These are phyloP conservation scores for Lepidopterella palustris DNA, from an alignment of 495 filamentous ascomycete genomes.

Conservation along the genomic window DNA sequence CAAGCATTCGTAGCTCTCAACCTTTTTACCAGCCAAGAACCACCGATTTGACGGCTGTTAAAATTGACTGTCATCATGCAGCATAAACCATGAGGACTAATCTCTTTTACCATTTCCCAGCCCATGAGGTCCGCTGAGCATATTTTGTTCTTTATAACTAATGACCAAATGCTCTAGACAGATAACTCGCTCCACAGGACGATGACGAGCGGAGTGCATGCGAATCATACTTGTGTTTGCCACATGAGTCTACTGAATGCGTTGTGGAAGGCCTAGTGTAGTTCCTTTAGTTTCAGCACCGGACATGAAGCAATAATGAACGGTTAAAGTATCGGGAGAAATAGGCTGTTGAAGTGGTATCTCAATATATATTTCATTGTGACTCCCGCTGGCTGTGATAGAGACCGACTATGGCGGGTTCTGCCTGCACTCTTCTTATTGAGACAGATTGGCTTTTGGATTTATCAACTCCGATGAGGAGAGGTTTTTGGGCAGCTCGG, in stretches of 20 bases:
- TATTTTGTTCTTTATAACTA: constrained; percentile 4
- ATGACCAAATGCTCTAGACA: constrained; percentile 7
- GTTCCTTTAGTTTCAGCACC: too few relatives aligned
- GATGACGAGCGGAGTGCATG: neutral
- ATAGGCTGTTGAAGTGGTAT: constrained; percentile 9
- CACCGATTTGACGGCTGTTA: constrained; percentile 5
- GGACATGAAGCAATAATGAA: too few relatives aligned
- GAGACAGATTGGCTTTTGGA: neutral
- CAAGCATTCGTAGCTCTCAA: constrained; percentile 28
- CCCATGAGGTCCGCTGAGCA: neutral
- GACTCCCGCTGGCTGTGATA: neutral
- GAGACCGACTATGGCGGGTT: neutral
- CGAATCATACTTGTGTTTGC: neutral
- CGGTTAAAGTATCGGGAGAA: neutral
- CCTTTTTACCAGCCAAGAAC: constrained; percentile 22
- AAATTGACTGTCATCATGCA: constrained; percentile 16
- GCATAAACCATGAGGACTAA: constrained; percentile 13
- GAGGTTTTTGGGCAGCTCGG: too few relatives aligned
- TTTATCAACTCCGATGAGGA: too few relatives aligned
- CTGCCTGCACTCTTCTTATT: neutral
- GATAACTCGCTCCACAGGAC: neutral
- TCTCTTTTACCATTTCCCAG: neutral
- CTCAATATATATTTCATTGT: constrained; percentile 10
- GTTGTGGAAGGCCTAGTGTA: neutral
- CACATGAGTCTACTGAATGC: neutral